Evolutionary conservation across 441 rosid genomes (phyloP), one percentile per base, ranked within the genome.

Genomic region (Erodium trifolium): DNA sequence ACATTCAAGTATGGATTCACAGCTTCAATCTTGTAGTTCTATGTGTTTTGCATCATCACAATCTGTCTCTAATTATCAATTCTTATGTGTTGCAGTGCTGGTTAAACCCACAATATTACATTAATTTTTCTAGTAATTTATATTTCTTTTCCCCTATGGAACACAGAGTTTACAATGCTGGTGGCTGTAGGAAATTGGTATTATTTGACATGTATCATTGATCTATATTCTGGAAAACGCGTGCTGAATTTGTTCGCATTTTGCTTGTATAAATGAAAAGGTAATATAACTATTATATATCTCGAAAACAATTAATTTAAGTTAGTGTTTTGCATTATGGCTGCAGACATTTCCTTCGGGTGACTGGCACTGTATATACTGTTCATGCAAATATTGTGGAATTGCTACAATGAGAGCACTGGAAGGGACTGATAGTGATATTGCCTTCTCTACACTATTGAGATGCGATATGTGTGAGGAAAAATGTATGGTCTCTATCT

Each of bases 351-450:
- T 90, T 71, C 98, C 99, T 74, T 82, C 87, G 60, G 98, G 97
- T 67, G 80, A 85, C 65, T 94, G 99, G 99, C 82, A 83, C 73
- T 94, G 99, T 81, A 76, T 87, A 71, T 83, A 82, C 79, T 94
- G 99, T 85, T 80, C 87, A 29, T 94, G 99, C 83, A 92, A 94
- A 84, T 85, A 82, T 76, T 92, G 99, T 76, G 84, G 89, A 74
- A 74, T 69, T 73, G 78, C 73, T 75, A 78, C 76, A 62, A 80
- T 75, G 71, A 75, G 72, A 68, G 49, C 72, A 51, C 67, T 67
- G 57, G 82, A 71, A 68, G 70, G 45, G 68, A 73, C 68, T 37
- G 76, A 72, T 67, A 79, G 62, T 68, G 74, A 73, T 67, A 67
- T 76, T 64, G 68, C 67, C 23, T 62, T n/a, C 31, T 45, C 80